Conservation (phyloP, 495 filamentous ascomycete species). For the Aspergillus indologenus region DNA sequence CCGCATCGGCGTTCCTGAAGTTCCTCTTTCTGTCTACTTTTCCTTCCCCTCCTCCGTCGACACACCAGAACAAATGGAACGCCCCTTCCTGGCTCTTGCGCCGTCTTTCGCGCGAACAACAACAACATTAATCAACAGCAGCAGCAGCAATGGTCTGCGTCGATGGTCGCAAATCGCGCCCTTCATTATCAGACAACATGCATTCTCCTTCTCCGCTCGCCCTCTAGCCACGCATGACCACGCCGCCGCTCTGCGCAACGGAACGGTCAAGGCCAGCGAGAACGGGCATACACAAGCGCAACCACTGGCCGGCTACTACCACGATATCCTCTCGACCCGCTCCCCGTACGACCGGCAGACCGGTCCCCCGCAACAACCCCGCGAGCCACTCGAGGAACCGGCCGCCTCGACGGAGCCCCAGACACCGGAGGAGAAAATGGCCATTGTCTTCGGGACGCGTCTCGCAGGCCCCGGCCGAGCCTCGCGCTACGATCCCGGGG, state of each 20-base stretch:
- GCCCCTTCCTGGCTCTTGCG: slow-evolving; percentile 20
- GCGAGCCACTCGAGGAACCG: slow-evolving; percentile 26
- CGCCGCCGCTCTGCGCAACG: slow-evolving; percentile 16
- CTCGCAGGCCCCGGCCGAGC: slow-evolving; percentile 67
- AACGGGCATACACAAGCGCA: slow-evolving; percentile 28
- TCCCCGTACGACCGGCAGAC: slow-evolving; percentile 26
- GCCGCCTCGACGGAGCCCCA: slow-evolving; percentile 22
- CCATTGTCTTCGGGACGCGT: slow-evolving; percentile 73
- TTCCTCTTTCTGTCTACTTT: neutral
- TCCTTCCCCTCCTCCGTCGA: neutral
- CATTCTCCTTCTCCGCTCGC: slow-evolving; percentile 20
- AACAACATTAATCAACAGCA: too few relatives aligned
- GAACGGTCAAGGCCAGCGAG: slow-evolving; percentile 11
- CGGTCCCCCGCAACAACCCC: slow-evolving; percentile 19
- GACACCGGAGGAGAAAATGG: slow-evolving; percentile 52
- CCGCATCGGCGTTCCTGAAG: neutral
- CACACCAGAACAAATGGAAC: slow-evolving; percentile 29
- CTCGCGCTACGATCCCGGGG: slow-evolving; percentile 53
- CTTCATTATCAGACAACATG: slow-evolving; percentile 19
- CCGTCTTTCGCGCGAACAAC: slow-evolving; percentile 19
- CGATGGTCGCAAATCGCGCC: neutral
- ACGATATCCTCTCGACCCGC: slow-evolving; percentile 31
- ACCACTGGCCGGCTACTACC: slow-evolving; percentile 44
- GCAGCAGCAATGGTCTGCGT: neutral
- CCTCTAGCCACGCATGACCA: slow-evolving; percentile 21